Conservation (phyloP, 2,329 filamentous ascomycete species). For the Trichoderma sp. region DNA sequence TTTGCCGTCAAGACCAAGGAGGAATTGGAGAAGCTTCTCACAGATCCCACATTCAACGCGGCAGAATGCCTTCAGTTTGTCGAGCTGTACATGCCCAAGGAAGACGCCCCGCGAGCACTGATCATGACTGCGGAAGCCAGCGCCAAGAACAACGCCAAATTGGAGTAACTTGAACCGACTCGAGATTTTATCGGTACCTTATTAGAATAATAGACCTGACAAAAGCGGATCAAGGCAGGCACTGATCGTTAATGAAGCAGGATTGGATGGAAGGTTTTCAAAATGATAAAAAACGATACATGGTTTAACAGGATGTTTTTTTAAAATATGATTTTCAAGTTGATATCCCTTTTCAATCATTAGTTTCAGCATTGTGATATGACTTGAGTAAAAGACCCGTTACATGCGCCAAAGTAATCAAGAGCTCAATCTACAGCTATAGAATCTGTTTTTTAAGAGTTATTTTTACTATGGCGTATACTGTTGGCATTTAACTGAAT, state of each 20-base stretch:
- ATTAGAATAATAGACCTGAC: not conserved
- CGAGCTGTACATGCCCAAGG: slow-evolving; percentile 76
- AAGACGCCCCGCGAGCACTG: slow-evolving; percentile 73
- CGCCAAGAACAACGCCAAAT: slow-evolving; percentile 64
- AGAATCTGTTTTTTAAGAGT: not conserved
- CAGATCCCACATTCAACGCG: slow-evolving; percentile 63
- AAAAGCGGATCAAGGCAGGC: not conserved
- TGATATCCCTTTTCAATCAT: not conserved
- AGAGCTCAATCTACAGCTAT: not conserved
- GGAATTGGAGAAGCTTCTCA: slow-evolving; percentile 66
- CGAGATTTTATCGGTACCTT: not conserved
- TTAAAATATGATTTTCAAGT: not conserved
- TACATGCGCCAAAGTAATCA: not conserved
- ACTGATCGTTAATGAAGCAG: not conserved
- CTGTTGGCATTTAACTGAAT: too few relatives aligned
- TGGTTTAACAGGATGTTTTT: not conserved
- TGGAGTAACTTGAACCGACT: not conserved
- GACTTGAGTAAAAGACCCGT: not conserved
- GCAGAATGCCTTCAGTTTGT: slow-evolving; percentile 66
- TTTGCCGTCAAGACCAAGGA: slow-evolving; percentile 69
- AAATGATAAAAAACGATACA: not conserved
- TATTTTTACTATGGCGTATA: too few relatives aligned
- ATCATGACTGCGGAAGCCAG: slow-evolving; percentile 70
- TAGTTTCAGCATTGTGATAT: not conserved
- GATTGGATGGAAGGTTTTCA: not conserved